Base-by-base conservation (phyloP, 495 filamentous ascomycete genomes). In the Neurospora africana region DNA sequence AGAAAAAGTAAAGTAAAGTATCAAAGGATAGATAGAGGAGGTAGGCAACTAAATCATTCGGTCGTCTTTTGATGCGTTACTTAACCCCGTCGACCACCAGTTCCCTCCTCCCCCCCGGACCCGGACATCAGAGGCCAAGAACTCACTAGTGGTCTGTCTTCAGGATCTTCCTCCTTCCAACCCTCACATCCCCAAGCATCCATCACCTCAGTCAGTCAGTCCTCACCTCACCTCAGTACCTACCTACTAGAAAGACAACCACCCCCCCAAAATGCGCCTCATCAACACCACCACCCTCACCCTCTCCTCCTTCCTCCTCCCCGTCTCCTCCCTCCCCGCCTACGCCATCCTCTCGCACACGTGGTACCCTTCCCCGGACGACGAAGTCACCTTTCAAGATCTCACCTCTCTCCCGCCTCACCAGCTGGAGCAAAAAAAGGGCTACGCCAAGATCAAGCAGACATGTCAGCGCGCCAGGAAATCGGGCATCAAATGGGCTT, bases 211-310 rank as follows among this genome's bases (percentile, higher is more conserved):
- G n/a, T n/a, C n/a, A n/a, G n/a, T n/a, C n/a, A n/a, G n/a, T n/a
- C n/a, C n/a, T n/a, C n/a, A n/a, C n/a, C n/a, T n/a, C n/a, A n/a
- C n/a, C n/a, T n/a, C n/a, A n/a, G n/a, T n/a, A n/a, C n/a, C n/a
- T n/a, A n/a, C n/a, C n/a, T n/a, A n/a, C n/a, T n/a, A n/a, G n/a
- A n/a, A n/a, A n/a, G n/a, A n/a, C n/a, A n/a, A n/a, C n/a, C n/a
- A n/a, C n/a, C n/a, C n/a, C n/a, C n/a, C n/a, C n/a, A n/a, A 47
- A 7, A 86, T 85, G 84, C 81, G 82, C 36, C 76, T 86, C 35
- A 82, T 86, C 69, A 74, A 86, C 69, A 78, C 81, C 39, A 76
- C 76, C 7, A 84, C 80, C 8, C 75, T 81, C 6, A 70, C 79
- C 39, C 74, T 86, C 13, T 39, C 78, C 33, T 78, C 82, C 69